These are phyloP conservation scores for Globisporangium middletonii DNA, from an alignment of 352 stramenopile species.

Conservation along the genomic window DNA sequence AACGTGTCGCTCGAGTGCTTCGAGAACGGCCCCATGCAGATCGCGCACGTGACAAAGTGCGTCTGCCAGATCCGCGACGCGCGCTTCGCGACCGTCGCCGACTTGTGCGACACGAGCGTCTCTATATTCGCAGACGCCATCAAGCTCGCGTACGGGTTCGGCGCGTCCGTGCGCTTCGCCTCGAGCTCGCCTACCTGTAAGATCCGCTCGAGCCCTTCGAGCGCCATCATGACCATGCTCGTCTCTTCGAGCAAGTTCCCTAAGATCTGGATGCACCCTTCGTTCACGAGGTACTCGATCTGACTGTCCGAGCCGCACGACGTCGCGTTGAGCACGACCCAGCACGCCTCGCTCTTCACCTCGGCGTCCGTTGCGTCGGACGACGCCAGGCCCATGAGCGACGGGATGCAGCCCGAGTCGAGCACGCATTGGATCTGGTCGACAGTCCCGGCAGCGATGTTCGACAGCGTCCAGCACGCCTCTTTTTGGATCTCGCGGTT, in stretches of 20 bases:
- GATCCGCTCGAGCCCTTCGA: constrained; percentile 96
- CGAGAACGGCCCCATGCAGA: constrained; percentile 94
- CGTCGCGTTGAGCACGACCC: constrained; percentile 98
- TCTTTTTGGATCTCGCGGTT: constrained; percentile 99
- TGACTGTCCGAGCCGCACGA: constrained; percentile 97
- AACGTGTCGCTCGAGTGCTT: constrained; percentile 93
- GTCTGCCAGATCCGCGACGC: constrained; percentile 96
- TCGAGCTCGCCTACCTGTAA: constrained; percentile 93
- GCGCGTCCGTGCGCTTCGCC: constrained; percentile 73
- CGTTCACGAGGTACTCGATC: constrained; percentile 86
- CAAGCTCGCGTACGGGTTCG: constrained; percentile 87
- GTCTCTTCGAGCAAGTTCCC: constrained; percentile 93
- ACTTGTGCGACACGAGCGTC: constrained; percentile 92
- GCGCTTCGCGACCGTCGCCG: constrained; percentile 92
- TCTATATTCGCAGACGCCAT: constrained; percentile 91
- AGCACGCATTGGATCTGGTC: constrained; percentile 98
- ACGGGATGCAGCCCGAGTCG: constrained; percentile 94
- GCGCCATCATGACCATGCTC: constrained; percentile 98
- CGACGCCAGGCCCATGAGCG: constrained; percentile 92
- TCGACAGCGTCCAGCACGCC: constrained; percentile 94
- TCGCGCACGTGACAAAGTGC: constrained; percentile 97
- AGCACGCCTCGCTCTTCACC: constrained; percentile 97
- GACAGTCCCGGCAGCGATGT: constrained; percentile 96
- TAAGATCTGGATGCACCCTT: constrained; percentile 85
- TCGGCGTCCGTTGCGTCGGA: constrained; percentile 91